phyloP scores from a whole-genome alignment of 1,139 yeast species.

The Schwanniomyces etchellsii region DNA sequence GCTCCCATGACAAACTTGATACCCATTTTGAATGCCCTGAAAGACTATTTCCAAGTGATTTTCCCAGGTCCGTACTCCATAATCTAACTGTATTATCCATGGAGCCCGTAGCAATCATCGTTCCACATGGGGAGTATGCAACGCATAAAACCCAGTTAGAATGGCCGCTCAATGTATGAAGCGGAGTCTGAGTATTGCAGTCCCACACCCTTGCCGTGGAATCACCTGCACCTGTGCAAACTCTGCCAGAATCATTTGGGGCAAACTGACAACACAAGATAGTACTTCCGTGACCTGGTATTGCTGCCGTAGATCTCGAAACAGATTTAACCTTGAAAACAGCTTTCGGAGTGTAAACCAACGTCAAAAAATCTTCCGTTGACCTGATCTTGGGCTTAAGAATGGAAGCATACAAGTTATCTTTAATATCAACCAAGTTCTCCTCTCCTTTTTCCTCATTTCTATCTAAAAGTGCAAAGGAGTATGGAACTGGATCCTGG shows the following conservation, averaged over 20 bases:
- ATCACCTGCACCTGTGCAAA: conserved; percentile 97
- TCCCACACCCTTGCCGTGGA: conserved; percentile 98
- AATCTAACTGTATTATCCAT: conserved; percentile 87
- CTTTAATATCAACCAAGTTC: conserved; percentile 63
- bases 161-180: conserved; percentile 77
- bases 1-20: conserved; percentile 90
- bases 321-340: conserved; percentile 90
- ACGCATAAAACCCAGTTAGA: conserved; percentile 92
- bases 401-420: conserved; percentile 70
- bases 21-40: conserved; percentile 88
- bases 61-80: conserved; percentile 81
- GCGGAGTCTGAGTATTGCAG: conserved; percentile 90
- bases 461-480: conserved; percentile 63
- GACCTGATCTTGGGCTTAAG: conserved; percentile 82
- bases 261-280: conserved; percentile 91
- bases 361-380: conserved; percentile 88
- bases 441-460: conserved; percentile 31
- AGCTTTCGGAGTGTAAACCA: conserved; percentile 92
- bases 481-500: conserved; percentile 88
- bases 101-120: conserved; percentile 88
- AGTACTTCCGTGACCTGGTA: conserved; percentile 93
- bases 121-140: conserved; percentile 92
- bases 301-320: conserved; percentile 86
- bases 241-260: conserved; percentile 77
- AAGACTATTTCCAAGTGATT: conserved; percentile 66